These are phyloP conservation scores for Xylona heveae DNA, from an alignment of 495 filamentous ascomycete genomes.

Conservation along the genomic window DNA sequence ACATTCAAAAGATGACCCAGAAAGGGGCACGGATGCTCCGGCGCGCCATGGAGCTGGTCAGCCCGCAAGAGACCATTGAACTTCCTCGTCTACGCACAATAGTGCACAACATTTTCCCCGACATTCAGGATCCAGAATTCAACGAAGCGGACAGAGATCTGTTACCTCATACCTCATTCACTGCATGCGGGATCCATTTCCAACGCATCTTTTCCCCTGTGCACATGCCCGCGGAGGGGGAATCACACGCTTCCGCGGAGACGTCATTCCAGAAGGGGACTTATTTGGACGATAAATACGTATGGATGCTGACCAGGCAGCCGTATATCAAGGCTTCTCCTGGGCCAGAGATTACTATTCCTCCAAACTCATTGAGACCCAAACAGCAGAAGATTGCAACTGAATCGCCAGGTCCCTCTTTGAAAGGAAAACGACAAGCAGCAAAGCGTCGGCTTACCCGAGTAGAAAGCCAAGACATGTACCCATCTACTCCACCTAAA, in stretches of 20 bases:
- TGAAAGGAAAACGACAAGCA: too few relatives aligned
- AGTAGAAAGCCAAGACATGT: too few relatives aligned
- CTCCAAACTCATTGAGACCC: too few relatives aligned
- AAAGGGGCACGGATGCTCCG: too few relatives aligned
- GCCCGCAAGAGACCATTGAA: neutral
- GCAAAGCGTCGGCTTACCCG: too few relatives aligned
- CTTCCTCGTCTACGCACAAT: neutral
- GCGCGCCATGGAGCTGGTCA: neutral
- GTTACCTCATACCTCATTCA: slow-evolving; percentile 27
- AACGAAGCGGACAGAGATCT: neutral
- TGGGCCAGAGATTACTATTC: slow-evolving; percentile 1
- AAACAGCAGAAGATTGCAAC: slow-evolving; percentile 2
- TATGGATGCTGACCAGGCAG: slow-evolving; percentile 4
- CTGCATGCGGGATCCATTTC: slow-evolving; percentile 30
- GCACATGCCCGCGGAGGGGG: too few relatives aligned
- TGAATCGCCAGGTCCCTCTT: too few relatives aligned
- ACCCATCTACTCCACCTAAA: too few relatives aligned
- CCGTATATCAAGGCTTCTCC: neutral
- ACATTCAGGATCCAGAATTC: neutral
- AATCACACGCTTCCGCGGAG: neutral
- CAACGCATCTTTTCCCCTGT: slow-evolving; percentile 16
- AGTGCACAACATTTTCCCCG: neutral
- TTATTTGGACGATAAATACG: neutral
- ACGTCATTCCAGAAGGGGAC: slow-evolving; percentile 4
- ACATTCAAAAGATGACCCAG: too few relatives aligned